Percentiles rank a stretch among this genome's conserved stretches.
phyloP scores from a whole-genome alignment of 2,329 filamentous ascomycete species.

The Penicillium corylophilum region DNA sequence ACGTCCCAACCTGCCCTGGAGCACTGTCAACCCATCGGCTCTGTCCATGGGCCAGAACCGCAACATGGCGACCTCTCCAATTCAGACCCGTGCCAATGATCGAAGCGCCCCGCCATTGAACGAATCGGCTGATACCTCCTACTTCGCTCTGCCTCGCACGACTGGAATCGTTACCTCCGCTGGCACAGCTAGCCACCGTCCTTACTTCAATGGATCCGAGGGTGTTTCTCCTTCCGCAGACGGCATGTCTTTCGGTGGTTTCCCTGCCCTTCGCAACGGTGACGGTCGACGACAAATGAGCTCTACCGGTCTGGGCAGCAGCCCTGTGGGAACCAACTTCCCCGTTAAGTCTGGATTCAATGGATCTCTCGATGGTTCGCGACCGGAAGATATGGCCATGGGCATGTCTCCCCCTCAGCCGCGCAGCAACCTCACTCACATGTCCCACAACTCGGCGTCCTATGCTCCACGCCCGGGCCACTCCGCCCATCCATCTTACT shows the following conservation, averaged over 20 bases:
- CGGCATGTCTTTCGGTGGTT: constrained; percentile 30
- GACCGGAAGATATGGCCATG: constrained; percentile 29
- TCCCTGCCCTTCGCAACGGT: constrained; percentile 33
- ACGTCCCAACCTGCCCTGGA: constrained; percentile 59
- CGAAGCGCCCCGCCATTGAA: constrained; percentile 38
- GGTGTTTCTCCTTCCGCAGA: constrained; percentile 37
- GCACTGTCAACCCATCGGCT: constrained; percentile 49
- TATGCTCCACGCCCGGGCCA: constrained; percentile 37
- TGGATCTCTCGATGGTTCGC: constrained; percentile 28
- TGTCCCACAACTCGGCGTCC: constrained; percentile 37
- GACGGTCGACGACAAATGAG: constrained; percentile 36
- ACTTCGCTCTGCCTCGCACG: constrained; percentile 48
- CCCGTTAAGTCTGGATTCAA: constrained; percentile 32
- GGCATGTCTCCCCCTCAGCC: constrained; percentile 25
- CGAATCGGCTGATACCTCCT: constrained; percentile 48
- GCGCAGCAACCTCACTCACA: constrained; percentile 32
- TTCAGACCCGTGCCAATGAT: constrained; percentile 53
- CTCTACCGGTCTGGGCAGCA: constrained; percentile 32
- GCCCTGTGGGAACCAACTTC: constrained; percentile 31
- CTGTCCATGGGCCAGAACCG: constrained; percentile 46
- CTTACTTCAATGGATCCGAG: constrained; percentile 36
- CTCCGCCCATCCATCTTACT: constrained; percentile 40
- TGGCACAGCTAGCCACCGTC: constrained; percentile 28
- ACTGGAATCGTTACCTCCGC: constrained; percentile 42
- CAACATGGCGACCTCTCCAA: constrained; percentile 58